Evolutionary conservation across 2,329 filamentous ascomycete species (phyloP), one percentile per base, ranked within the genome.

Genomic region (Diaporthe humulicola): DNA sequence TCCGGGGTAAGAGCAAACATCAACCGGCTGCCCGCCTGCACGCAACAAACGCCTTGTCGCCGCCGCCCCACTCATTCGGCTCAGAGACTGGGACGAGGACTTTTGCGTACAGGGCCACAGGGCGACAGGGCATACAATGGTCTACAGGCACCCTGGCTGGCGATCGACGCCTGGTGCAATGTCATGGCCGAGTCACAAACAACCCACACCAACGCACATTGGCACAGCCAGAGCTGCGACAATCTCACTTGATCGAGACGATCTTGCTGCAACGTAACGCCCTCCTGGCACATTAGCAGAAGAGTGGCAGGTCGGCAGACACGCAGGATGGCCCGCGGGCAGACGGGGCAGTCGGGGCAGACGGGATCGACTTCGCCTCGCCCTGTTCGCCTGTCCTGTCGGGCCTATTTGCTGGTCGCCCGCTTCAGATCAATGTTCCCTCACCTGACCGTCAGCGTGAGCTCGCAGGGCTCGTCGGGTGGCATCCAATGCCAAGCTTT

Each of bases 401-500:
- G 52, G 52, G 52, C 36, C 57, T 60, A 14, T 42, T 28, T 60
- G 33, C 22, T 60, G 33, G 30, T n/a, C 25, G 28, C 4, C 33
- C 33, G 33, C 9, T n/a, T 38, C 57, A n/a, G 22, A 17, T 42
- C 58, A 25, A 45, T 45, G 58, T 25, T 64, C 38, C 58, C 58
- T 64, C 58, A 64, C 58, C 58, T 64, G 58, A 45, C 38, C 25
- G 22, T 42, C 36, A 28, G 57, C 57, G 19, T n/a, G 19, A 25
- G 33, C 28, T 58, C 33, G 19, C 30, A 38, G 56, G 28, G 56
- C 22, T 58, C 22, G 19, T 58, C 56, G 38, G 40, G 38, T 50
- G 9, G 60, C 61, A 50, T 42, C 61, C 61, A 67, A 36, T 52
- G 61, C 61, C 61, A 67, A 67, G 61, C 61, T 67, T 67, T 67